A percentile compares a stretch with the other conserved stretches of the same genome.
phyloP scores from a whole-genome alignment of 805 yeast genomes.

The Pichia thaimueangensis region DNA sequence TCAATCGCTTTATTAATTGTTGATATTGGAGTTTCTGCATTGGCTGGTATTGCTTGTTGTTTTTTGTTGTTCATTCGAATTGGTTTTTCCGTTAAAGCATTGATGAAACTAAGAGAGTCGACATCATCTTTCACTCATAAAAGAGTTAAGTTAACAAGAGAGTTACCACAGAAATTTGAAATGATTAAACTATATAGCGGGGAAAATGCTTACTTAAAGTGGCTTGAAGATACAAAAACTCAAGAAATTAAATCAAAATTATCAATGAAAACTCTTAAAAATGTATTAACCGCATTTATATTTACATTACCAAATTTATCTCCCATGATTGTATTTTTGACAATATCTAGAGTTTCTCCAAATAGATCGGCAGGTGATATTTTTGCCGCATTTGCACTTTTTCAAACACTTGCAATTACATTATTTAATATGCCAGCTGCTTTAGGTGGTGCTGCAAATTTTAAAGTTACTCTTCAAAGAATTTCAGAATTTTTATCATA shows the following conservation, averaged over 20 bases:
- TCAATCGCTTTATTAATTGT: conserved; percentile 58
- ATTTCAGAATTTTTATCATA: conserved; percentile 44
- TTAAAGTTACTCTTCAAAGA: conserved; percentile 57
- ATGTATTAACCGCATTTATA: conserved; percentile 50
- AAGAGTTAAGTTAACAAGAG: conserved; percentile 72
- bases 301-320: conserved; percentile 57
- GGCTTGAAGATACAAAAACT: conserved; percentile 47
- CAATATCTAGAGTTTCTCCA: conserved; percentile 31
- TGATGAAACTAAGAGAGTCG: conserved; percentile 46
- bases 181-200: conserved; percentile 83
- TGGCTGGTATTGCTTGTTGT: conserved; percentile 61
- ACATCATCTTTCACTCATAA: conserved; percentile 64
- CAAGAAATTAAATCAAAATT: conserved; percentile 57
- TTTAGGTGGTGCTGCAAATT: conserved; percentile 60
- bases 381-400: conserved; percentile 64
- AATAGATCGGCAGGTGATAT: conserved; percentile 49
- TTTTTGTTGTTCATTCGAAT: conserved; percentile 42
- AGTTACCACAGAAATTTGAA: conserved; percentile 70
- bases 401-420: conserved; percentile 47
- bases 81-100: conserved; percentile 38
- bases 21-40: conserved; percentile 65
- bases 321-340: conserved; percentile 53
- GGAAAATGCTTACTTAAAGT: conserved; percentile 70
- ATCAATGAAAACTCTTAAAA: conserved; percentile 58
- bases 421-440: conserved; percentile 20